Evolutionary conservation across 1,284 basidiomycete genomes (phyloP).

Genomic region (Puccinia hordei): DNA sequence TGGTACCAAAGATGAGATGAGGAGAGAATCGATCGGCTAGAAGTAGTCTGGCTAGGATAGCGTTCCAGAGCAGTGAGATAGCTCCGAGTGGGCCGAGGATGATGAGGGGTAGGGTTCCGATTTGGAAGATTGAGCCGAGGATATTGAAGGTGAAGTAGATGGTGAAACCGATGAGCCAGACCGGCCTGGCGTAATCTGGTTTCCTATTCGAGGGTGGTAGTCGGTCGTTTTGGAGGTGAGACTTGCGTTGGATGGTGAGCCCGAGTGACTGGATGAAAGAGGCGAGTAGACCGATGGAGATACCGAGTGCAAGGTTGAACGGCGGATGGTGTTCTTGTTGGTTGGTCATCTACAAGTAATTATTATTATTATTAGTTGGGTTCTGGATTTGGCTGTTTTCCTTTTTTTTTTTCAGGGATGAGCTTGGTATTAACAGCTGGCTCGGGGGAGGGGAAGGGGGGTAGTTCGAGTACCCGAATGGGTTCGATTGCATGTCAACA

Average conservation of each 20-base stretch:
- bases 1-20: slow-evolving; percentile 78
- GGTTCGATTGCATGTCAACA: no score
- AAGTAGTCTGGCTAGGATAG: slow-evolving; percentile 81
- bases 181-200: slow-evolving; percentile 74
- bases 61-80: slow-evolving; percentile 82
- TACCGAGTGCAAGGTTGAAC: slow-evolving; percentile 55
- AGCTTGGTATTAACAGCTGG: no score
- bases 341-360: no score
- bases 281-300: slow-evolving; percentile 76
- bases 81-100: slow-evolving; percentile 88
- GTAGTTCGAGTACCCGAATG: no score
- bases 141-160: slow-evolving; percentile 72
- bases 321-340: slow-evolving; percentile 11
- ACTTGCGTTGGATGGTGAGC: slow-evolving; percentile 90
- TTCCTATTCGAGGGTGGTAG: slow-evolving; percentile 69
- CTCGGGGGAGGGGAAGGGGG: no score
- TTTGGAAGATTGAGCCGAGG: slow-evolving; percentile 89
- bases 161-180: slow-evolving; percentile 81
- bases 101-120: slow-evolving; percentile 87
- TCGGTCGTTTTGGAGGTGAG: slow-evolving; percentile 81
- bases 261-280: slow-evolving; percentile 87
- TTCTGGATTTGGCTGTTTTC: no score
- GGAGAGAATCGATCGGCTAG: slow-evolving; percentile 82
- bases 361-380: no score
- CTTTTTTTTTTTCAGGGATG: no score